Evolutionary conservation across 1,284 basidiomycete genomes (phyloP).

Genomic region (Schizophyllum commune): DNA sequence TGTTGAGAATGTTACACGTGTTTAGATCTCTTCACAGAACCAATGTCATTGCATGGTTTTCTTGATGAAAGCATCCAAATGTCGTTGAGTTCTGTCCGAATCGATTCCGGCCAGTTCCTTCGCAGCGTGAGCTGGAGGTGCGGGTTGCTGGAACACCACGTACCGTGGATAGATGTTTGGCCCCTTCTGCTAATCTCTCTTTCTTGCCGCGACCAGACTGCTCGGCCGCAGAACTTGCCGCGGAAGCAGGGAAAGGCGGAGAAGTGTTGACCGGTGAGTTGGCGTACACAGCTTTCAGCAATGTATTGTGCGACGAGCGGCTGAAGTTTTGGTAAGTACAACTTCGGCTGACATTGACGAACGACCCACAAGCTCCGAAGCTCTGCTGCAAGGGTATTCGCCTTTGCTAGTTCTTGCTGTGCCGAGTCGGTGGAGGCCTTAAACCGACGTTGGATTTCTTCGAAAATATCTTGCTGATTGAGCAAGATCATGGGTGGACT

Average conservation of each 20-base stretch:
- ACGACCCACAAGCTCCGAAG: constrained; percentile 11
- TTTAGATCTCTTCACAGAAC: no score
- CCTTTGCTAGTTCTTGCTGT: constrained; percentile 5
- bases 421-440: background rate
- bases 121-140: background rate
- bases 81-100: background rate
- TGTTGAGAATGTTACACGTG: no score
- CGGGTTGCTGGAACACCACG: background rate
- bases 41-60: background rate
- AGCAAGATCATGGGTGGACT: constrained; percentile 17
- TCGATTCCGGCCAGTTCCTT: background rate
- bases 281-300: constrained; percentile 17
- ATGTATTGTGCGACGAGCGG: constrained; percentile 10
- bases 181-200: background rate
- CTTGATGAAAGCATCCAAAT: background rate
- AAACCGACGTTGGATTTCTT: constrained; percentile 7
- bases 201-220: background rate
- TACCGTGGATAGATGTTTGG: background rate
- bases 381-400: constrained; percentile 5
- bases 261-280: constrained; percentile 18
- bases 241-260: constrained; percentile 15
- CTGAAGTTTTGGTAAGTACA: constrained; percentile 8
- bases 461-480: constrained; percentile 18
- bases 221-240: background rate
- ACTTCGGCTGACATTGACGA: background rate